Conservation (phyloP, 306 rosid genomes). For the Casuarina equisetifolia region DNA sequence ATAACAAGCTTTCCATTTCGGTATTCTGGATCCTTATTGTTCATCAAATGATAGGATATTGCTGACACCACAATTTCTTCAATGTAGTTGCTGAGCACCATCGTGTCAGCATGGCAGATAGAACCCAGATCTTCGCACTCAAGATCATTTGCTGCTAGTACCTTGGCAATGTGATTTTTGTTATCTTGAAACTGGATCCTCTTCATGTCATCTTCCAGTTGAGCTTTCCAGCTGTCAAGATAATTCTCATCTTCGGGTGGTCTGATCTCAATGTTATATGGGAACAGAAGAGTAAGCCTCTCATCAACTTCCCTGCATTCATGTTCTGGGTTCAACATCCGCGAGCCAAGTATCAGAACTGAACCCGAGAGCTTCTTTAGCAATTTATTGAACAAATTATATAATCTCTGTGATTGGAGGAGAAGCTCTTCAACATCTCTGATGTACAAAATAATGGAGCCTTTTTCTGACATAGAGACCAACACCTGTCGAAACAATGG, state of each 20-base stretch:
- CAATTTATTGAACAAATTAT: constrained; percentile 65
- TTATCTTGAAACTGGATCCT: constrained; percentile 68
- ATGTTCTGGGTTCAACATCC: constrained; percentile 46
- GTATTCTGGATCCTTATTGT: constrained; percentile 66
- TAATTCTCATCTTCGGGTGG: constrained; percentile 76
- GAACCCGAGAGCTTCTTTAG: constrained; percentile 76
- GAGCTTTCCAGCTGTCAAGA: constrained; percentile 60
- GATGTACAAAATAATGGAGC: constrained; percentile 73
- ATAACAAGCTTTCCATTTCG: constrained; percentile 90
- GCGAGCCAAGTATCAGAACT: constrained; percentile 78
- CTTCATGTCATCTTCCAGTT: constrained; percentile 75
- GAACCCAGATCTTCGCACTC: constrained; percentile 77
- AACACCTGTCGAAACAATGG: constrained; percentile 54
- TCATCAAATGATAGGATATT: constrained; percentile 67
- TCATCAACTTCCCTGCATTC: constrained; percentile 54
- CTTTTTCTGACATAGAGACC: constrained; percentile 63
- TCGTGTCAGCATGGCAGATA: constrained; percentile 66
- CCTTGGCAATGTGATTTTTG: constrained; percentile 84
- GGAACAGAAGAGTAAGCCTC: constrained; percentile 54
- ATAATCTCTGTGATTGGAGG: constrained; percentile 60
- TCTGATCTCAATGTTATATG: constrained; percentile 56
- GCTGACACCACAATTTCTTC: constrained; percentile 87
- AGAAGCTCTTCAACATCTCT: constrained; percentile 79
- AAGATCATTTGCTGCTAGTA: constrained; percentile 81
- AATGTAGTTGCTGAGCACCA: constrained; percentile 56